Evolutionary conservation across 2,329 filamentous ascomycete genomes (phyloP).

Genomic region (Didymellaceae sp.): DNA sequence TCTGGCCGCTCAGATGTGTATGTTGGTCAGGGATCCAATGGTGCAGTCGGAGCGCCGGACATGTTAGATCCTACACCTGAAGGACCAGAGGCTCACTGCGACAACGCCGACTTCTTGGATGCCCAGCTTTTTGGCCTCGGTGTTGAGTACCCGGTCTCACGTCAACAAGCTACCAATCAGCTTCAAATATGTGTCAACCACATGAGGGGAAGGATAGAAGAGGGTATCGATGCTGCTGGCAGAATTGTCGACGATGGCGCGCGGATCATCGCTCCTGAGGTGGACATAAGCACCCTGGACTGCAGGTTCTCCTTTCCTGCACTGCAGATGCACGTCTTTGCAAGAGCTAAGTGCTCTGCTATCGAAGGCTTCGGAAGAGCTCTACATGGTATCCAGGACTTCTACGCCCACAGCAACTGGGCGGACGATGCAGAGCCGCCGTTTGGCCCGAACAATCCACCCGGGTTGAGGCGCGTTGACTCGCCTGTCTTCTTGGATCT

Average conservation of each 20-base stretch:
- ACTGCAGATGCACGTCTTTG: constrained; percentile 27
- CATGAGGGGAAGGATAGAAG: constrained; percentile 22
- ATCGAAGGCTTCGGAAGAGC: constrained; percentile 30
- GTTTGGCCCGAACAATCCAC: constrained; percentile 28
- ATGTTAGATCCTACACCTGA: constrained; percentile 32
- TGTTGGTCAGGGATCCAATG: constrained; percentile 31
- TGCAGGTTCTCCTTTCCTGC: constrained; percentile 33
- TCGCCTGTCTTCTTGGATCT: constrained; percentile 30
- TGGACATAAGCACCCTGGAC: constrained; percentile 25
- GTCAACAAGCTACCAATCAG: constrained; percentile 26
- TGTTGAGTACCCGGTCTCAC: constrained; percentile 26
- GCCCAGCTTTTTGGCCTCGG: constrained; percentile 18
- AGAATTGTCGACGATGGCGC: constrained; percentile 27
- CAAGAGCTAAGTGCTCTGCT: constrained; percentile 25
- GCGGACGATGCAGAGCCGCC: constrained; percentile 27
- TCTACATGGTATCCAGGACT: constrained; percentile 29
- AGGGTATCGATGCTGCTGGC: constrained; percentile 30
- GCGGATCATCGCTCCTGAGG: constrained; percentile 24
- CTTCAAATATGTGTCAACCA: constrained; percentile 31
- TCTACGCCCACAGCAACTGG: constrained; percentile 33
- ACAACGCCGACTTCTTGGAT: constrained; percentile 37
- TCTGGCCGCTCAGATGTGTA: constrained; percentile 28
- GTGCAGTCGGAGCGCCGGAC: constrained; percentile 35
- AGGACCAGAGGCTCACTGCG: constrained; percentile 35
- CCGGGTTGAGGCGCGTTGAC: constrained; percentile 24